These are phyloP conservation scores for Pestalotiopsis fici DNA, from an alignment of 2,329 filamentous ascomycete species.

Conservation along the genomic window DNA sequence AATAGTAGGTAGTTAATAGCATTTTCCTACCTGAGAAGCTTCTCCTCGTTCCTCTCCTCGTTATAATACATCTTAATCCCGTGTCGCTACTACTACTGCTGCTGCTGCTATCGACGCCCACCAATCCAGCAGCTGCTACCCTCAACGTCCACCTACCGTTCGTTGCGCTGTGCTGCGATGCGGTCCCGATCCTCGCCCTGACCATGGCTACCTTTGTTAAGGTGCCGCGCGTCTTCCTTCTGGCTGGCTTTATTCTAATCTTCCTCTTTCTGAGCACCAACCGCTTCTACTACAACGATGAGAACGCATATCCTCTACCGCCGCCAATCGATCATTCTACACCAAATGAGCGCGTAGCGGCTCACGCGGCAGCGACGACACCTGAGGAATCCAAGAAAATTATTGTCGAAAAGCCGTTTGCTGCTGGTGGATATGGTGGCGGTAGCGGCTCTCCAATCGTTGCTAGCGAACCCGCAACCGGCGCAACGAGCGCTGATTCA, in stretches of 20 bases:
- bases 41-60: too few relatives aligned
- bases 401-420: neutral
- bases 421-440: neutral
- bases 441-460: neutral
- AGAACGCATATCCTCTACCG: slow-evolving; percentile 13
- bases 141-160: neutral
- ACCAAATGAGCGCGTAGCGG: neutral
- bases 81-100: too few relatives aligned
- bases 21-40: too few relatives aligned
- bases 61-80: too few relatives aligned
- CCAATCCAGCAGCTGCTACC: too few relatives aligned
- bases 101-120: too few relatives aligned
- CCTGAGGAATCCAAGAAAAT: neutral
- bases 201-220: slow-evolving; percentile 23
- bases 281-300: slow-evolving; percentile 22
- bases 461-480: neutral
- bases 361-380: neutral
- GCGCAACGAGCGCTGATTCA: neutral
- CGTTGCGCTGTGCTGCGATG: slow-evolving; percentile 8
- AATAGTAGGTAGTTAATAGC: too few relatives aligned
- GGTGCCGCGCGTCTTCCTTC: slow-evolving; percentile 24
- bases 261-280: slow-evolving; percentile 26
- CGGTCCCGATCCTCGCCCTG: slow-evolving; percentile 32
- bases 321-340: slow-evolving; percentile 1
- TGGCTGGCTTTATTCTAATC: slow-evolving; percentile 20